Base-by-base conservation (phyloP, 2,329 filamentous ascomycete genomes). In the Cytospora leucostoma region DNA sequence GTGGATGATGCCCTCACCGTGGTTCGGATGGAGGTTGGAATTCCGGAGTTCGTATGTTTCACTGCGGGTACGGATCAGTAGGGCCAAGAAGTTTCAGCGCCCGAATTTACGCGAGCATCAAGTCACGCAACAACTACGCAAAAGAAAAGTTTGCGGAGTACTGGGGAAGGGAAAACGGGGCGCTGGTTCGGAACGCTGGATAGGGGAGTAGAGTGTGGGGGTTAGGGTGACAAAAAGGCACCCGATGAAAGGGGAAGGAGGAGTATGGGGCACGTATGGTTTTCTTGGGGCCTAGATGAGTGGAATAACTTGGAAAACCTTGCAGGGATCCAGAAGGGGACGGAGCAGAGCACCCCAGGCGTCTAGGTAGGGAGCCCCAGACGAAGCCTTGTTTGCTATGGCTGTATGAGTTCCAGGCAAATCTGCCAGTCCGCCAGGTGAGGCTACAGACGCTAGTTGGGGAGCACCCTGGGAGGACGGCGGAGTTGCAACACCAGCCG, bases 111-210 rank as follows among this genome's bases (percentile, higher is more conserved):
- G 40, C 40, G 40, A 44, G 40, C 6, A 44, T 44, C 40, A 19
- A 44, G 40, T n/a, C 40, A 44, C 40, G 40, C 17, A n/a, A 19
- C 40, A 8, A 44, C 8, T 3, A 10, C 40, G 40, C 40, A 61
- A 68, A 34, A 66, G 66, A 60, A 57, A 66, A 67, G 32, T 66
- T 69, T 55, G 65, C 68, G 27, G 68, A 67, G 33, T 70, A 68
- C 65, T 56, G 66, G 65, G 65, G 66, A 51, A 59, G 59, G 60
- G 61, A 44, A 65, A 66, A 35, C 59, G 59, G 56, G 62, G 66
- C 40, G 40, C 13, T 17, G 3, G 17, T 44, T 19, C 40, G 13
- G 64, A 61, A 53, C 56, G 53, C 54, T 51, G 58, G 17, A 21
- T n/a, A 55, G 37, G 47, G 58, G 38, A 47, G 27, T 11, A 12